Percentiles rank a stretch among this genome's conserved stretches.
Evolutionary conservation across 352 stramenopile species (phyloP).

Genomic region (Phytophthora macrochlamydospora): DNA sequence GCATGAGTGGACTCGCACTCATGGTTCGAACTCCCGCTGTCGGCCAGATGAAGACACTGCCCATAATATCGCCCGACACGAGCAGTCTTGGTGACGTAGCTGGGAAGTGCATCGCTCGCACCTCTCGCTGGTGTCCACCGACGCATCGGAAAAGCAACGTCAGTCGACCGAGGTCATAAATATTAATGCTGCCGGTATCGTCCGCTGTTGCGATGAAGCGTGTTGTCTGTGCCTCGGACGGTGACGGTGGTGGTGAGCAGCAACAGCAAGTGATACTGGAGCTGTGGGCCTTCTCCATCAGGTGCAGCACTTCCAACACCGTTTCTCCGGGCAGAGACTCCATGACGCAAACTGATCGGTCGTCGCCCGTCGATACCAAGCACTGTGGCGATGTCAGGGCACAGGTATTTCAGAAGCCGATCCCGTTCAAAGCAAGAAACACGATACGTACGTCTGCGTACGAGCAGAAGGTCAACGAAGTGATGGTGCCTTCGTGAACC

Average conservation of each 20-base stretch:
- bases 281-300: conserved; percentile 65
- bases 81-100: conserved; percentile 35
- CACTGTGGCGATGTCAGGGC: conserved; percentile 36
- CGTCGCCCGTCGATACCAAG: conserved; percentile 64
- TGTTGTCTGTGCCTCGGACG: conserved; percentile 13
- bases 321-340: conserved; percentile 48
- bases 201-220: conserved; percentile 64
- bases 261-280: conserved; percentile 62
- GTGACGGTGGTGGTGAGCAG: conserved; percentile 38
- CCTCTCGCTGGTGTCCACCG: conserved; percentile 48
- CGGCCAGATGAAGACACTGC: conserved; percentile 55
- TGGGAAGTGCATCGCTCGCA: conserved; percentile 63
- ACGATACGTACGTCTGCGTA: conserved; percentile 46
- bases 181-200: conserved; percentile 53
- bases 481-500: conserved; percentile 63
- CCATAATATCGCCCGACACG: conserved; percentile 50
- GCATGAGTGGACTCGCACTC: conserved; percentile 20
- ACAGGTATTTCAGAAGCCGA: neutral
- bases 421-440: too few species aligned
- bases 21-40: conserved; percentile 26
- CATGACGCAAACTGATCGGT: conserved; percentile 62
- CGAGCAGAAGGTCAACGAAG: conserved; percentile 63
- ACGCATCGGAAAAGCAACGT: conserved; percentile 61
- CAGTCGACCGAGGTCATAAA: conserved; percentile 69
- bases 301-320: conserved; percentile 64